Evolutionary conservation across 2,329 filamentous ascomycete genomes (phyloP).

Genomic region (Neofusicoccum sp.): DNA sequence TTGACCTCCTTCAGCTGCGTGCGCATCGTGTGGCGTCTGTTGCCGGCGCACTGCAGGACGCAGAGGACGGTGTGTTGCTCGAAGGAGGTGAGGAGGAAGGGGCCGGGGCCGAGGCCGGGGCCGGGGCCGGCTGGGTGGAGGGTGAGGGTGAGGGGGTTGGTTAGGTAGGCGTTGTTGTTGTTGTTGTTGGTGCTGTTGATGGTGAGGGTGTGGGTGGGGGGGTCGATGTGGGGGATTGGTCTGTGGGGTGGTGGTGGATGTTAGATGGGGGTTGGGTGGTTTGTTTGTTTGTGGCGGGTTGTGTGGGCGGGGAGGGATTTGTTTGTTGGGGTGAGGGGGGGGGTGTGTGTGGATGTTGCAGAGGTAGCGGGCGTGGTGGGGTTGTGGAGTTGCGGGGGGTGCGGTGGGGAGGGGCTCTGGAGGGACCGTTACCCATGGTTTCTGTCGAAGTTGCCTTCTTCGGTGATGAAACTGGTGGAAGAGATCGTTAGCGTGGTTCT

Average conservation of each 20-base stretch:
- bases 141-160: constrained; percentile 41
- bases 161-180: constrained; percentile 20
- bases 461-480: constrained; percentile 47
- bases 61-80: constrained; percentile 55
- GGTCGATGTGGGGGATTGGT: constrained; percentile 50
- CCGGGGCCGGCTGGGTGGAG: constrained; percentile 29
- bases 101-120: no score
- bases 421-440: constrained; percentile 47
- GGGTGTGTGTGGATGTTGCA: not conserved
- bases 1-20: constrained; percentile 58
- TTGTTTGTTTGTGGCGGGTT: not conserved
- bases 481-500: not conserved
- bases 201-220: constrained; percentile 41
- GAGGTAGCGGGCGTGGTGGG: no score
- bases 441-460: constrained; percentile 52
- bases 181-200: constrained; percentile 54
- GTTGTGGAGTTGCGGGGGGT: no score
- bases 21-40: constrained; percentile 60
- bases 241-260: constrained; percentile 6
- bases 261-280: not conserved
- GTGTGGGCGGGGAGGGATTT: not conserved
- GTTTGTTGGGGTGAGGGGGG: not conserved
- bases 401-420: no score
- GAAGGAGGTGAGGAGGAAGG: constrained; percentile 44
- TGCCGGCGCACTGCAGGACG: constrained; percentile 60